Evolutionary conservation across 2,329 filamentous ascomycete genomes (phyloP).

Genomic region (Conoideocrella luteorostrata): DNA sequence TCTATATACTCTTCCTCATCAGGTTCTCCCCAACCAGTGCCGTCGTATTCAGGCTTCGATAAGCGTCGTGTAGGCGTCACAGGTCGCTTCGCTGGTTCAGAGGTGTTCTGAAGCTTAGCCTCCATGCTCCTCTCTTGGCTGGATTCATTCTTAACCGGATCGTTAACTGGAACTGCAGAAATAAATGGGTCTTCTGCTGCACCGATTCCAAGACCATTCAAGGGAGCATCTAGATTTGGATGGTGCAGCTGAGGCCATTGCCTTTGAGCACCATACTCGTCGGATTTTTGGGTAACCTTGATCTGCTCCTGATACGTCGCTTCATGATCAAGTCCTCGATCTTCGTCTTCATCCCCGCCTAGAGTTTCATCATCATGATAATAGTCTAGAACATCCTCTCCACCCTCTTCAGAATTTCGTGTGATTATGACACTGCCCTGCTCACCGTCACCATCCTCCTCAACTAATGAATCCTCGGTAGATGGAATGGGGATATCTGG

Average conservation of each 20-base stretch:
- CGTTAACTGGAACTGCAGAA: neutral
- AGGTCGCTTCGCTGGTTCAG: slow-evolving; percentile 34
- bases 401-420: slow-evolving; percentile 54
- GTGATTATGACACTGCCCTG: slow-evolving; percentile 62
- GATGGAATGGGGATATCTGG: slow-evolving; percentile 88
- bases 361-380: slow-evolving; percentile 53
- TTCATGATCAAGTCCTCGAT: neutral
- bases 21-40: slow-evolving; percentile 54
- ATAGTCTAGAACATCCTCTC: slow-evolving; percentile 61
- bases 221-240: slow-evolving; percentile 5
- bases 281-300: neutral
- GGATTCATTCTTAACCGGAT: neutral
- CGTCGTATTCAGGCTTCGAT: slow-evolving; percentile 58
- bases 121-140: slow-evolving; percentile 12
- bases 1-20: slow-evolving; percentile 46
- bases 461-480: slow-evolving; percentile 62
- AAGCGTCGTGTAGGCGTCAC: slow-evolving; percentile 43
- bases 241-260: slow-evolving; percentile 15
- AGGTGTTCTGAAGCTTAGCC: slow-evolving; percentile 28
- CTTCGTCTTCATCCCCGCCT: slow-evolving; percentile 49
- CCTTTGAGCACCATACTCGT: neutral
- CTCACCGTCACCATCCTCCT: slow-evolving; percentile 44
- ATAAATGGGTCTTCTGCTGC: neutral
- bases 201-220: slow-evolving; percentile 31
- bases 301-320: neutral